Evolutionary conservation across 2,329 filamentous ascomycete genomes (phyloP).

Genomic region (Fusarium chuoi): DNA sequence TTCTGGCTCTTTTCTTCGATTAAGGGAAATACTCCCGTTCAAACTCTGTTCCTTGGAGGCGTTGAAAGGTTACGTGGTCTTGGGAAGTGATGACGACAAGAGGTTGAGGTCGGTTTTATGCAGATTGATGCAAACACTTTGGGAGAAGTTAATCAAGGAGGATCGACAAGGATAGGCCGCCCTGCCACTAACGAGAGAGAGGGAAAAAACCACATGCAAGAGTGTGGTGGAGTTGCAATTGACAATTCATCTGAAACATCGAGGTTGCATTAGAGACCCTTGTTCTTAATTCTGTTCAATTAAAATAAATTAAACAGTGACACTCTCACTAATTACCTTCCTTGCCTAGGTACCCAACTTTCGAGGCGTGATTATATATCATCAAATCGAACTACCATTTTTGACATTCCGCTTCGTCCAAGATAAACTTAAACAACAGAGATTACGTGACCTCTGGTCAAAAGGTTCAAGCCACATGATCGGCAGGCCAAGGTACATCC

Average conservation of each 20-base stretch:
- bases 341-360: neutral
- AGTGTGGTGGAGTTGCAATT: constrained; percentile 3
- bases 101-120: constrained; percentile 6
- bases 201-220: neutral
- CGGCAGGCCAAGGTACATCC: constrained; percentile 11
- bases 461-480: constrained; percentile 16
- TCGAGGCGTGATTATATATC: neutral
- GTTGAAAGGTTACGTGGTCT: neutral
- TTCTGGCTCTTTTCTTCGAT: neutral
- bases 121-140: constrained; percentile 11
- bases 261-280: constrained; percentile 17
- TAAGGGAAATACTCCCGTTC: neutral
- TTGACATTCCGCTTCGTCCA: neutral
- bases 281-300: neutral
- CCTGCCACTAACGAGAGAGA: neutral
- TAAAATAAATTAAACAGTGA: neutral
- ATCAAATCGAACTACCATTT: neutral
- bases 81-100: neutral
- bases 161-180: constrained; percentile 16
- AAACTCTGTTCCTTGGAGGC: constrained; percentile 5
- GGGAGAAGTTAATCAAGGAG: neutral
- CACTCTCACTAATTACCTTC: neutral
- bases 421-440: neutral
- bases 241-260: constrained; percentile 26
- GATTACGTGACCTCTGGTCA: neutral